phyloP scores from a whole-genome alignment of 441 rosid species.

The Lepidium campestre region DNA sequence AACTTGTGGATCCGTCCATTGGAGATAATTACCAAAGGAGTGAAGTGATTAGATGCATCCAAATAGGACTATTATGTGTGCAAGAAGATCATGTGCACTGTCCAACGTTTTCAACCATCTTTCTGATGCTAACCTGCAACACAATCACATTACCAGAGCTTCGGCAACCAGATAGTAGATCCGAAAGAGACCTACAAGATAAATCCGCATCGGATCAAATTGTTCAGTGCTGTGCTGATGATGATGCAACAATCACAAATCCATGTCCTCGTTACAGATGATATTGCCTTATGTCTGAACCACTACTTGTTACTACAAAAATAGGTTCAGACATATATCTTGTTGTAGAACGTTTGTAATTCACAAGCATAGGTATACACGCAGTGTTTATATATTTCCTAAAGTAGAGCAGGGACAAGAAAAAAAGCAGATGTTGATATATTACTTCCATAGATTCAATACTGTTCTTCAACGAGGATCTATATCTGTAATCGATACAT shows the following conservation, averaged over 20 bases:
- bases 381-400: background rate
- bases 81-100: constrained; percentile 17
- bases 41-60: constrained; percentile 25
- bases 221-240: background rate
- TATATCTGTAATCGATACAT: constrained; percentile 8
- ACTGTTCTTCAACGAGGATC: background rate
- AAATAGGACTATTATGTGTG: constrained; percentile 22
- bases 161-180: background rate
- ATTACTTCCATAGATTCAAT: background rate
- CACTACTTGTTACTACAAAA: background rate
- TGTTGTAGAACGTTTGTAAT: background rate
- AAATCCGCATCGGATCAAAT: background rate
- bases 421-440: background rate
- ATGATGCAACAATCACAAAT: constrained; percentile 28
- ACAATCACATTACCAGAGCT: background rate
- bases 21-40: background rate
- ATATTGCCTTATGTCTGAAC: background rate
- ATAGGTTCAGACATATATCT: background rate
- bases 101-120: constrained; percentile 18
- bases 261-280: constrained; percentile 25
- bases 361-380: background rate
- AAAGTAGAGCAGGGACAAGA: background rate
- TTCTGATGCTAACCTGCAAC: background rate
- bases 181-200: background rate
- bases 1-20: constrained; percentile 3